Evolutionary conservation across 768 basidiomycete species (phyloP), one percentile per base, ranked within the genome.

Genomic region (Lentinula detonsa): DNA sequence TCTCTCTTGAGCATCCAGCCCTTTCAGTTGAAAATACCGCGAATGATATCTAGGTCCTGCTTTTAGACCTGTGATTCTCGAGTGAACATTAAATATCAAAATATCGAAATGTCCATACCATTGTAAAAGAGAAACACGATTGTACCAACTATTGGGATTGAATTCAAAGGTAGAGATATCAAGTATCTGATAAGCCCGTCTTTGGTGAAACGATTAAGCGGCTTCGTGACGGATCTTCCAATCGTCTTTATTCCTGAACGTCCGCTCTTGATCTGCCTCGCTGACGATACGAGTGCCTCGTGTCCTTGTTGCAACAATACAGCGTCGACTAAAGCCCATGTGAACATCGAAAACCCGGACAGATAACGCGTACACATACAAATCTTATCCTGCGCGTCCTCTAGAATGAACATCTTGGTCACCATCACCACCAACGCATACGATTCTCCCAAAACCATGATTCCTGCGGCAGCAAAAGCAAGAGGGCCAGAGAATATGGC

Each of bases 1-100:
- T 39, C 78, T 74, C 61, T 81, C 76, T 15, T 68, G 59, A 33
- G 75, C 73, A 66, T 77, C 75, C 62, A 80, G 77, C 1, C 78
- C 79, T 71, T 87, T 88, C 52, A 89, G 77, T 71, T 86, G 82
- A 75, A 89, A 91, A 70, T 88, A 91, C 45, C 86, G 79, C 6
- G 78, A 68, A 70, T 88, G 85, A 72, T 81, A 86, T 7, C 76
- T 72, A 0, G 86, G 84, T 2, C 87, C 87, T 28, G 71, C 63
- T 63, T 78, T 78, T 18, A 65, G 65, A 33, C 78, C 78, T 76
- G 52, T 62, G n/a, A 18, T 46, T 35, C 34, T 7, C 10, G 34
- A 51, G 56, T 40, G 55, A 51, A 13, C 45, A 37, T 28, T 28
- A 3, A 28, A 28, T 28, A 28, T 28, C 28, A 4, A 28, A 28